phyloP scores from a whole-genome alignment of 352 stramenopile species.

The Pythium monospermum region DNA sequence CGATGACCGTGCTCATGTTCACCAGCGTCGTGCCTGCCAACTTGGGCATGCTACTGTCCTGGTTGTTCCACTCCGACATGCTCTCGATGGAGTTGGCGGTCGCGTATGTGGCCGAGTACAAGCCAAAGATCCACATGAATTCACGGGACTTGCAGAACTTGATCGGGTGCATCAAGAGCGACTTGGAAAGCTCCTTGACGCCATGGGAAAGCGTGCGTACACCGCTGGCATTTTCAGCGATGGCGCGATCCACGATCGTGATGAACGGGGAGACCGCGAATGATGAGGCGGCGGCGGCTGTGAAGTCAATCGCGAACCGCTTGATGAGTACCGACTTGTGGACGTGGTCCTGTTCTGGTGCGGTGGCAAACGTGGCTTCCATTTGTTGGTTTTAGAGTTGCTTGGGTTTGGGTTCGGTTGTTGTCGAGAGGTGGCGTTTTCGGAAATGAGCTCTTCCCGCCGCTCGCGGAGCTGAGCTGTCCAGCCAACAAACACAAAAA shows the following conservation, averaged over 20 bases:
- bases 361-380: constrained; percentile 14
- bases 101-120: constrained; percentile 61
- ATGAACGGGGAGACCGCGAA: constrained; percentile 44
- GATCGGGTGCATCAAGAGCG: constrained; percentile 36
- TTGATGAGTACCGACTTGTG: constrained; percentile 7
- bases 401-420: constrained; percentile 1
- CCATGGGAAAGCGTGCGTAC: constrained; percentile 25
- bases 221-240: constrained; percentile 48
- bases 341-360: constrained; percentile 11
- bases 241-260: constrained; percentile 43
- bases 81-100: constrained; percentile 52
- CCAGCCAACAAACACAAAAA: constrained; percentile 1
- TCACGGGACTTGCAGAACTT: constrained; percentile 45
- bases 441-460: constrained; percentile 14
- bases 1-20: constrained; percentile 55
- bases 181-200: constrained; percentile 27
- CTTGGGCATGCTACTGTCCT: constrained; percentile 35
- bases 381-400: constrained; percentile 5
- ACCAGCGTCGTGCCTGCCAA: constrained; percentile 48
- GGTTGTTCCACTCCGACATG: constrained; percentile 32
- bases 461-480: background rate
- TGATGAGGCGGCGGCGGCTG: constrained; percentile 25
- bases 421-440: constrained; percentile 15
- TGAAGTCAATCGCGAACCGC: constrained; percentile 24
- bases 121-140: constrained; percentile 54